Evolutionary conservation across 805 yeast species (phyloP).

Genomic region (Metschnikowia lachancei): DNA sequence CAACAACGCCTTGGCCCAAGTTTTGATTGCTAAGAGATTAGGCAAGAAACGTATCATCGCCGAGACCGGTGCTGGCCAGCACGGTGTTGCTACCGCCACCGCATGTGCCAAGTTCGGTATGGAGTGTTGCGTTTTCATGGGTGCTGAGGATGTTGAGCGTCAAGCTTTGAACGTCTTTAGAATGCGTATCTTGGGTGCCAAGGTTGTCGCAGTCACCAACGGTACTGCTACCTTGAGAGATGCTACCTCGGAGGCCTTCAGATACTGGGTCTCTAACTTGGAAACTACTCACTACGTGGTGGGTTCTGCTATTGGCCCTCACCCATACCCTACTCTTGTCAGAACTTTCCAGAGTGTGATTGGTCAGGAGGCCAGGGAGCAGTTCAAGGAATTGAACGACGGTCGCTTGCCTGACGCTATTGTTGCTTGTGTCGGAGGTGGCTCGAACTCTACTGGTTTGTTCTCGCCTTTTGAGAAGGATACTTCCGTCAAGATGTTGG

Average conservation of each 20-base stretch:
- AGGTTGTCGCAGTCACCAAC: constrained; percentile 86
- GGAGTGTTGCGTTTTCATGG: constrained; percentile 94
- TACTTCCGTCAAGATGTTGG: constrained; percentile 70
- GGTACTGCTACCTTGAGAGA: constrained; percentile 97
- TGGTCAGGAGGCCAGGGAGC: constrained; percentile 91
- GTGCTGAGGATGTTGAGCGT: constrained; percentile 98
- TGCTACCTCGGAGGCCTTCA: constrained; percentile 95
- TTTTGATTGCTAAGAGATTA: constrained; percentile 70
- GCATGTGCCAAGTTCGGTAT: constrained; percentile 92
- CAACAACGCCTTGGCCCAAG: constrained; percentile 82
- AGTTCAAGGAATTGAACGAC: constrained; percentile 72
- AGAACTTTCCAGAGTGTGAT: constrained; percentile 97
- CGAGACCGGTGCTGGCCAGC: constrained; percentile 93
- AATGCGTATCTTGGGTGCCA: constrained; percentile 95
- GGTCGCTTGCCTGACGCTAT: constrained; percentile 89
- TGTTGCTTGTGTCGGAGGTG: constrained; percentile 99
- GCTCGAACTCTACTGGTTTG: constrained; percentile 94
- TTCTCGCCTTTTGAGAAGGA: constrained; percentile 92
- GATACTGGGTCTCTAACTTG: constrained; percentile 90
- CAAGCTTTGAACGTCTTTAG: constrained; percentile 98
- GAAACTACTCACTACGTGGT: constrained; percentile 89
- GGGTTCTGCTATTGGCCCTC: constrained; percentile 99
- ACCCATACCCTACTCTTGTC: constrained; percentile 96
- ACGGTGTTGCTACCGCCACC: constrained; percentile 90
- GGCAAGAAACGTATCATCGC: constrained; percentile 79